These are phyloP conservation scores for Lolium perenne DNA, from an alignment of 176 grass and related monocot genomes.

Conservation along the genomic window DNA sequence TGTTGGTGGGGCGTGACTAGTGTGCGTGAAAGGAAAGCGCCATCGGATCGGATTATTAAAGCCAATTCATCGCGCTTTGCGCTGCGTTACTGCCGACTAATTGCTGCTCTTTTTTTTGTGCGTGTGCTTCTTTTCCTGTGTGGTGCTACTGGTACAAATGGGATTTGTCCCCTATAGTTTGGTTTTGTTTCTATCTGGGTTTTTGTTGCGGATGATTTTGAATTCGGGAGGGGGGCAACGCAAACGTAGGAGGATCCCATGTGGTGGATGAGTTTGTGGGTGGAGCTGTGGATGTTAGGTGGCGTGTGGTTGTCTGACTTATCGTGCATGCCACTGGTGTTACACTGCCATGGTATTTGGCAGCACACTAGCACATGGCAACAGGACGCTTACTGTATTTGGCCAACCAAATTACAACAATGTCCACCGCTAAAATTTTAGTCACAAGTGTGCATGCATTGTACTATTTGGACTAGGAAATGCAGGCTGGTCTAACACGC, in stretches of 20 bases:
- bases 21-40: background rate
- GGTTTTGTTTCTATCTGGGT: slow-evolving; percentile 7
- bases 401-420: background rate
- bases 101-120: background rate
- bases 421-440: too few species aligned
- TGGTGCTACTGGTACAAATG: too few species aligned
- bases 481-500: too few species aligned
- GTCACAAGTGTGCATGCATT: too few species aligned
- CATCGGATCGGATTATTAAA: background rate
- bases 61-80: background rate
- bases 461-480: too few species aligned
- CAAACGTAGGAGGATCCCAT: background rate
- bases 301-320: background rate
- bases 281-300: background rate
- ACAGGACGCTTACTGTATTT: background rate
- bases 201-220: slow-evolving; percentile 38
- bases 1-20: background rate
- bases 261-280: background rate
- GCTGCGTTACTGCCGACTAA: background rate
- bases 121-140: background rate
- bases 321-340: background rate
- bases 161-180: background rate
- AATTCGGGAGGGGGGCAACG: slow-evolving; percentile 12
- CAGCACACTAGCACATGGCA: background rate
- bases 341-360: background rate